These are phyloP conservation scores for Metarhizium sp. DNA, from an alignment of 2,329 filamentous ascomycete species.

Conservation along the genomic window DNA sequence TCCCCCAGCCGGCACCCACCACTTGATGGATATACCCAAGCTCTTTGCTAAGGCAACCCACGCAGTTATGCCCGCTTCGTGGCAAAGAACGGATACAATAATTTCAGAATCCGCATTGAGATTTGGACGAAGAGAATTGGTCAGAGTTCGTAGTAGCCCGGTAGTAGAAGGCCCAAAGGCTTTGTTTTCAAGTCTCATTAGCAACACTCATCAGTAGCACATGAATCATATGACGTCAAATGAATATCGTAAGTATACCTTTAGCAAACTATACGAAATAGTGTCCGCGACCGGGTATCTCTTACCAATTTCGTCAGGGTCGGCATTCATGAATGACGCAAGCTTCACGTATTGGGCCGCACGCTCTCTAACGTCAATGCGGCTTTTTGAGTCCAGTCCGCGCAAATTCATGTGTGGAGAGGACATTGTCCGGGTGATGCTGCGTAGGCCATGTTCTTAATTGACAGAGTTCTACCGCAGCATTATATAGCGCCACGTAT, in stretches of 20 bases:
- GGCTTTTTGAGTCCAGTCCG: conserved; percentile 7
- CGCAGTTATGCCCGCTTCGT: conserved; percentile 66
- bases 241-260: no score
- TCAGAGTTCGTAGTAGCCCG: conserved; percentile 64
- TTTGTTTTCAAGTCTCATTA: neutral
- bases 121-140: conserved; percentile 31
- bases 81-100: conserved; percentile 61
- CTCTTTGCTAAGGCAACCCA: conserved; percentile 60
- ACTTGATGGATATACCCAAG: neutral
- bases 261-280: no score
- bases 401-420: conserved; percentile 7
- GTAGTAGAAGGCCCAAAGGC: conserved; percentile 61
- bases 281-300: neutral
- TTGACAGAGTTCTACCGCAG: neutral
- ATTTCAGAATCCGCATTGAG: conserved; percentile 53
- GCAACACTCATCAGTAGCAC: neutral
- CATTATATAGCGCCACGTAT: neutral
- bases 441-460: neutral
- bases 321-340: conserved; percentile 5
- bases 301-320: conserved; percentile 6
- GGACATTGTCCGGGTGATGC: conserved; percentile 7
- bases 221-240: no score
- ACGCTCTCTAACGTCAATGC: conserved; percentile 1
- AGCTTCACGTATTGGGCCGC: neutral
- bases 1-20: neutral